Evolutionary conservation across 345 rosid genomes (phyloP).

Genomic region (Rhizophora mangle): DNA sequence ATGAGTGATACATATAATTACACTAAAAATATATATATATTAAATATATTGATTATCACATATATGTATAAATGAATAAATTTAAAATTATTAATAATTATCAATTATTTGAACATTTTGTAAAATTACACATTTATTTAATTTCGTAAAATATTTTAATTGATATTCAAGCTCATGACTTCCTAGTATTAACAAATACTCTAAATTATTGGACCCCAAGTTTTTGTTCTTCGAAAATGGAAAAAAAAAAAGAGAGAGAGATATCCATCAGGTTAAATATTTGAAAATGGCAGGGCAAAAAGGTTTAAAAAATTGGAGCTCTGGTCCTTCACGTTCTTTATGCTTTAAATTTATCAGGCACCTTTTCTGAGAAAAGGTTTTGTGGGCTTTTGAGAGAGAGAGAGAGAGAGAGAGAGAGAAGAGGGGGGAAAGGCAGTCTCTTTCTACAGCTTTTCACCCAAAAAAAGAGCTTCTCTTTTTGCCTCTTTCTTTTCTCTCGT

Average conservation of each 20-base stretch:
- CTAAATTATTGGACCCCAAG: too few species aligned
- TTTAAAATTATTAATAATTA: too few species aligned
- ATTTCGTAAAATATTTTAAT: too few species aligned
- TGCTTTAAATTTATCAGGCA: constrained; percentile 33
- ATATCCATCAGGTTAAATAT: background rate
- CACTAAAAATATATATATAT: too few species aligned
- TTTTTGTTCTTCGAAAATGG: too few species aligned
- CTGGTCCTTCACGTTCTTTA: constrained; percentile 52
- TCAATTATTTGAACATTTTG: too few species aligned
- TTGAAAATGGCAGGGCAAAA: constrained; percentile 5
- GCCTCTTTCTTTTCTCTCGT: background rate
- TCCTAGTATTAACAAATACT: too few species aligned
- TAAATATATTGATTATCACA: too few species aligned
- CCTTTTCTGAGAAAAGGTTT: constrained; percentile 20
- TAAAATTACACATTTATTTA: too few species aligned
- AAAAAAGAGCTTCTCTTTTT: background rate
- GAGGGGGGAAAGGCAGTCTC: background rate
- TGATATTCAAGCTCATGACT: too few species aligned
- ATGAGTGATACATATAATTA: too few species aligned
- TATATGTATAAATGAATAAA: too few species aligned
- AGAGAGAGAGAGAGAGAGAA: constrained; percentile 14
- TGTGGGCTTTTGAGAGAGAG: constrained; percentile 1
- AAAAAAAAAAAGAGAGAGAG: background rate
- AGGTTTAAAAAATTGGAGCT: constrained; percentile 1
- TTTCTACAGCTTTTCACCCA: constrained; percentile 15